Evolutionary conservation across 2,329 filamentous ascomycete genomes (phyloP), one percentile per base, ranked within the genome.

Genomic region (Zarea fungicola): DNA sequence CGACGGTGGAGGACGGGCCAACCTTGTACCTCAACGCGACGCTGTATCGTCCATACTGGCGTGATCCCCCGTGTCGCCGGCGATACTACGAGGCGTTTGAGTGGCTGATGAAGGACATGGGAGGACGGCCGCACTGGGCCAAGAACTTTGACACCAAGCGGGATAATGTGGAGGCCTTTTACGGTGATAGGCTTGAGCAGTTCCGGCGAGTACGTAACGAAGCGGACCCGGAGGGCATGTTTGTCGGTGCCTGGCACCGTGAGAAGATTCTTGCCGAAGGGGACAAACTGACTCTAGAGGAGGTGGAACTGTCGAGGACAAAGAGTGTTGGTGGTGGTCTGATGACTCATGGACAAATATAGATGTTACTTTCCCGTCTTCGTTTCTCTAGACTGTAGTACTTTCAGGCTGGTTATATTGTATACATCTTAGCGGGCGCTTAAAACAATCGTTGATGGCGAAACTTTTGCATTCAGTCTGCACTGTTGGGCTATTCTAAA

Each of bases 81-180:
- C 78, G 86, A 40, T 95, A 95, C 72, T 96, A 95, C 65, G 77
- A 91, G 66, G 90, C 85, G 1, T 95, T 96, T 56, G 90, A 96
- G 66, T 92, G 85, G 75, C 73, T 96, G 39, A 95, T 95, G 90
- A 83, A 81, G 51, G 87, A 95, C 37, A 73, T 95, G 57, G 87
- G 85, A 45, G 90, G 85, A 8, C 80, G 80, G 39, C 90, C 90
- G 16, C 90, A 96, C 67, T 96, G 90, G 88, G 90, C 90, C 7
- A 96, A 96, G 76, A 95, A 96, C 65, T 96, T 95, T 65, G 72
- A 75, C 40, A 75, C 77, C 8, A 74, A 78, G 4, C 75, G 78
- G 10, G 60, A 71, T 0, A 81, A 87, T 25, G 75, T 95, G 36
- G 76, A 80, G 51, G 64, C 66, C 1, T 81, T 88, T 65, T 95